Evolutionary conservation across 208 protist species (phyloP).

Genomic region (Crithidia mellificae): DNA sequence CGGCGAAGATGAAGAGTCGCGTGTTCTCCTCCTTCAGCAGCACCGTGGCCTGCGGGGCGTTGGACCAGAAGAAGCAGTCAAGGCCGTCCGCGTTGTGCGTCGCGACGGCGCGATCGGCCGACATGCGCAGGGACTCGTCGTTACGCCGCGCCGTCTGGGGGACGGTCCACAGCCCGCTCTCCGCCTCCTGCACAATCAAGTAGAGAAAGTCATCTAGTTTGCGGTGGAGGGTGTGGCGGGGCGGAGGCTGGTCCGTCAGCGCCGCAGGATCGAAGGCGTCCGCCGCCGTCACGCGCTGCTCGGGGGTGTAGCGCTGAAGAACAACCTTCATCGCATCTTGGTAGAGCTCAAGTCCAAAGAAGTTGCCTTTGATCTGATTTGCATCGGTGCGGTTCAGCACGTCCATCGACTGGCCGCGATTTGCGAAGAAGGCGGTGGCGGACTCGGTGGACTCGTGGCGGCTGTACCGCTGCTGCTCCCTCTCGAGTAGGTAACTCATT

Average conservation of each 20-base stretch:
- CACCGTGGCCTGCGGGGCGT: conserved; percentile 76
- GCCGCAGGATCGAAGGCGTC: conserved; percentile 47
- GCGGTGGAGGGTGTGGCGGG: conserved; percentile 70
- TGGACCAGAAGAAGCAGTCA: conserved; percentile 79
- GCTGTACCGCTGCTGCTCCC: conserved; percentile 82
- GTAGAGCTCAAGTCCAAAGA: conserved; percentile 81
- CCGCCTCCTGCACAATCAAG: conserved; percentile 63
- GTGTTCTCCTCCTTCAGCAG: conserved; percentile 34
- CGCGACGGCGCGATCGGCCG: conserved; percentile 58
- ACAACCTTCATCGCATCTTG: conserved; percentile 80
- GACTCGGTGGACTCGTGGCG: conserved; percentile 73
- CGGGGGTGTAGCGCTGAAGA: conserved; percentile 74
- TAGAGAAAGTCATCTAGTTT: conserved; percentile 84
- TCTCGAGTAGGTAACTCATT: conserved; percentile 73
- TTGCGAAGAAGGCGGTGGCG: conserved; percentile 70
- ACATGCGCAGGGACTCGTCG: conserved; percentile 77
- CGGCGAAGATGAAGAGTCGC: conserved; percentile 71
- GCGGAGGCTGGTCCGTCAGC: conserved; percentile 39
- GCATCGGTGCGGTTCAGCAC: conserved; percentile 63
- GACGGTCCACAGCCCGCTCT: conserved; percentile 68
- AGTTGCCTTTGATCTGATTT: conserved; percentile 71
- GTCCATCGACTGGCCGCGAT: conserved; percentile 71
- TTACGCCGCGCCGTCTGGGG: conserved; percentile 41
- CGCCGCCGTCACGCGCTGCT: conserved; percentile 51
- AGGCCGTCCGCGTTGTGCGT: conserved; percentile 58